These are phyloP conservation scores for Anastatica hierochuntica DNA, from an alignment of 345 rosid species.

Conservation along the genomic window DNA sequence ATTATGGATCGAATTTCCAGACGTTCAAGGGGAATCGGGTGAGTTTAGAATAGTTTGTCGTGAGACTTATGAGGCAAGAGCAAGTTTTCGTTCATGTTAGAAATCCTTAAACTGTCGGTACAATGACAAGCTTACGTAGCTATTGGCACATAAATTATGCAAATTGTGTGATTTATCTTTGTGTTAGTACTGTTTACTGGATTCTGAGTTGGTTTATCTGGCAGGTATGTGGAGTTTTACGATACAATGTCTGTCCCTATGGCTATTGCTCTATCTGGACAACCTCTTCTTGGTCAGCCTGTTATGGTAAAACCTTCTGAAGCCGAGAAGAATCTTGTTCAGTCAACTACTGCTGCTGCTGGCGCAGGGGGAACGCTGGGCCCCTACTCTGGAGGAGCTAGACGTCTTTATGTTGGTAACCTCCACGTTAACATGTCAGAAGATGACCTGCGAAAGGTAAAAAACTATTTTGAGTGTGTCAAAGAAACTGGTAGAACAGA, in stretches of 20 bases:
- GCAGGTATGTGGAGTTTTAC: slow-evolving; percentile 86
- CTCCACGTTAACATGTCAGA: slow-evolving; percentile 78
- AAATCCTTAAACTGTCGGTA: not conserved
- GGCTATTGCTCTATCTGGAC: slow-evolving; percentile 99
- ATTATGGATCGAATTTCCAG: slow-evolving; percentile 97
- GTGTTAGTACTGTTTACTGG: slow-evolving; percentile 1
- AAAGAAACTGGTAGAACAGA: not conserved
- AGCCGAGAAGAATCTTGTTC: slow-evolving; percentile 98
- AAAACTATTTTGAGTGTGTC: not conserved
- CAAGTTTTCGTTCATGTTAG: not conserved
- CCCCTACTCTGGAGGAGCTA: slow-evolving; percentile 77
- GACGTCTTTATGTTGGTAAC: slow-evolving; percentile 92
- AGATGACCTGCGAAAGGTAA: slow-evolving; percentile 83
- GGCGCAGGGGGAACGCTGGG: slow-evolving; percentile 51
- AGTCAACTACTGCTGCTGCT: slow-evolving; percentile 68
- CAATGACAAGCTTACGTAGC: not conserved
- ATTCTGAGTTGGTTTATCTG: slow-evolving; percentile 19
- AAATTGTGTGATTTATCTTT: not conserved
- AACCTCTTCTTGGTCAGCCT: slow-evolving; percentile 86
- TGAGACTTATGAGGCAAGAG: not conserved
- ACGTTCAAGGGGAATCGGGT: slow-evolving; percentile 96
- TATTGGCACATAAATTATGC: not conserved
- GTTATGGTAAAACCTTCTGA: slow-evolving; percentile 99
- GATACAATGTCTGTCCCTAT: slow-evolving; percentile 99
- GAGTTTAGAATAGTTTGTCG: slow-evolving; percentile 15